Conservation (phyloP, 345 rosid genomes). For the Syzygium grande region DNA sequence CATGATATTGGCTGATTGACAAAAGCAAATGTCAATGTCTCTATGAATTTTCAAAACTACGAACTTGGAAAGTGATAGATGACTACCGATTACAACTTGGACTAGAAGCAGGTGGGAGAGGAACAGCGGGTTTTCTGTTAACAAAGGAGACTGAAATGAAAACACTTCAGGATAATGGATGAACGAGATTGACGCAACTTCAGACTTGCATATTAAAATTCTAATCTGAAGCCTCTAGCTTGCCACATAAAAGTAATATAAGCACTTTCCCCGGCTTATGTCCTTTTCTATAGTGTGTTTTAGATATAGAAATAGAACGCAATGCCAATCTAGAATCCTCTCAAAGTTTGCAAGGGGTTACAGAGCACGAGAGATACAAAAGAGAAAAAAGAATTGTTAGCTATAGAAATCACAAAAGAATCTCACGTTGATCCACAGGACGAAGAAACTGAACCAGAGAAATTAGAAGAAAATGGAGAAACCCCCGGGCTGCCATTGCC, state of each 20-base stretch:
- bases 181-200: not conserved
- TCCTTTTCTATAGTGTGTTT: not conserved
- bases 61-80: not conserved
- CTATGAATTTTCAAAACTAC: not conserved
- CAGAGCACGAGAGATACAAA: not conserved
- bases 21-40: not conserved
- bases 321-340: not conserved
- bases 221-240: not conserved
- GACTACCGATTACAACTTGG: not conserved
- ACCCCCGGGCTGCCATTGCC: conserved; percentile 6
- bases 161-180: not conserved
- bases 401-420: conserved; percentile 3
- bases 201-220: not conserved
- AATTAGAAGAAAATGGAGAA: conserved; percentile 13
- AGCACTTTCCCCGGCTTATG: not conserved
- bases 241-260: not conserved
- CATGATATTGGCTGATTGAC: not conserved
- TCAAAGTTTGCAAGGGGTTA: not conserved
- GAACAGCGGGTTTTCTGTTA: not conserved
- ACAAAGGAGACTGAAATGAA: not conserved
- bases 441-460: conserved; percentile 25
- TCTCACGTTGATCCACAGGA: conserved; percentile 58
- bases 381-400: not conserved
- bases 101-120: not conserved
- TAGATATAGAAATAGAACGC: not conserved